Conservation (phyloP, 78 protist genomes). For the Cavenderia fasciculata region DNA sequence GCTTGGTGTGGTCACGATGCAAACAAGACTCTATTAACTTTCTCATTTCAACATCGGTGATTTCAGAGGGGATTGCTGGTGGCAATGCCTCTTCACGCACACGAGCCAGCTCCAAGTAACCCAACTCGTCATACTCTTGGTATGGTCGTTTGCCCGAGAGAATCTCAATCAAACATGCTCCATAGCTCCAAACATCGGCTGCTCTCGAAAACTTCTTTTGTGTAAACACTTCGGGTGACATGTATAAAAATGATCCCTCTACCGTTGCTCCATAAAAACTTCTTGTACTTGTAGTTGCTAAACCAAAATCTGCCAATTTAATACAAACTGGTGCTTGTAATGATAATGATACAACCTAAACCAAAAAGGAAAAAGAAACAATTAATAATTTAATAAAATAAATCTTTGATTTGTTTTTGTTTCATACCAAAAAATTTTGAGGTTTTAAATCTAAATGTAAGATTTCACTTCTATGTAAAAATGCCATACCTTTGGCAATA, state of each 20-base stretch:
- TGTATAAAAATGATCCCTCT: conserved; percentile 55
- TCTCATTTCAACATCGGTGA: conserved; percentile 42
- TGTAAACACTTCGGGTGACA: conserved; percentile 69
- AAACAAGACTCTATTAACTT: conserved; percentile 61
- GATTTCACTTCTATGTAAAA: conserved; percentile 72
- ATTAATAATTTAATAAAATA: not conserved
- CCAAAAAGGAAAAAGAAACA: not conserved
- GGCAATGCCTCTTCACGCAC: conserved; percentile 57
- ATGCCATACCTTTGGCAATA: conserved; percentile 80
- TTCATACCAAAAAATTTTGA: conserved; percentile 63
- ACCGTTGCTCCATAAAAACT: conserved; percentile 66
- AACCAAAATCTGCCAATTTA: conserved; percentile 71
- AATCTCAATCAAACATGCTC: conserved; percentile 73
- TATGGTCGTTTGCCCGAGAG: conserved; percentile 59
- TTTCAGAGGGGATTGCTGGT: conserved; percentile 48
- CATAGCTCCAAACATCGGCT: conserved; percentile 76
- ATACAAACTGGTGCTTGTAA: conserved; percentile 60
- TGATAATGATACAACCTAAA: conserved; percentile 22
- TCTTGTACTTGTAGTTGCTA: conserved; percentile 50
- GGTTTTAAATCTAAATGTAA: conserved; percentile 79
- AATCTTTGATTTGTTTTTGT: not conserved
- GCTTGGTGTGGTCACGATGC: conserved; percentile 51
- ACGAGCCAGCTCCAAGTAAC: conserved; percentile 59
- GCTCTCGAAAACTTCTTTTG: conserved; percentile 75
- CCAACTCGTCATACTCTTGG: conserved; percentile 63